Evolutionary conservation across 2,329 filamentous ascomycete genomes (phyloP).

Genomic region (Colletotrichum brevisporum): DNA sequence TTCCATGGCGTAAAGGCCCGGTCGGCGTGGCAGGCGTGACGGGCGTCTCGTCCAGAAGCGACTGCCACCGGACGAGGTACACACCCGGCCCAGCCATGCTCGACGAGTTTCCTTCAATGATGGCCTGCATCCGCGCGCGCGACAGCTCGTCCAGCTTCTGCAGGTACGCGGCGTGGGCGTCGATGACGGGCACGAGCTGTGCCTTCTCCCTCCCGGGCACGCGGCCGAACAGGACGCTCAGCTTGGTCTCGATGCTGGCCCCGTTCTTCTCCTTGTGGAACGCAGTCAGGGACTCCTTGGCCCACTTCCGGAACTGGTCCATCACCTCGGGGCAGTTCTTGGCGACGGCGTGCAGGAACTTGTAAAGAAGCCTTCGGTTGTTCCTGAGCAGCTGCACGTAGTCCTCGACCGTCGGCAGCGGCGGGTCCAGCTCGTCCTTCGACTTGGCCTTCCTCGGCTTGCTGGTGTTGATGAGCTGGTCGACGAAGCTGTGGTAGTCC

Average conservation of each 20-base stretch:
- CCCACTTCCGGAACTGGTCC: conserved; percentile 73
- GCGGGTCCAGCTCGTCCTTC: conserved; percentile 50
- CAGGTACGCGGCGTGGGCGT: conserved; percentile 74
- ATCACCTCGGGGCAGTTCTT: conserved; percentile 77
- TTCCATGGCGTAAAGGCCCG: conserved; percentile 68
- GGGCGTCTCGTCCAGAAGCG: conserved; percentile 76
- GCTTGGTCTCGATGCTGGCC: conserved; percentile 52
- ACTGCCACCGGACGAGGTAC: conserved; percentile 81
- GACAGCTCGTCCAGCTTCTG: conserved; percentile 68
- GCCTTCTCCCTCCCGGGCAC: conserved; percentile 63
- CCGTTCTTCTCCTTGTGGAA: conserved; percentile 60
- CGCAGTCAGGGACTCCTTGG: conserved; percentile 67
- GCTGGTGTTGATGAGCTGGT: conserved; percentile 76
- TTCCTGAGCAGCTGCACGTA: conserved; percentile 77
- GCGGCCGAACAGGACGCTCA: conserved; percentile 58
- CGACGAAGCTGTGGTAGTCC: conserved; percentile 77
- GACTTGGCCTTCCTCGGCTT: conserved; percentile 57
- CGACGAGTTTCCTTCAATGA: conserved; percentile 61
- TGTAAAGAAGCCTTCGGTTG: conserved; percentile 75
- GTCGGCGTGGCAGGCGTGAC: conserved; percentile 72
- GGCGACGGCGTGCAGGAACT: conserved; percentile 79
- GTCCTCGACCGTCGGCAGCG: conserved; percentile 75
- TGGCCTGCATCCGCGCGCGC: conserved; percentile 65
- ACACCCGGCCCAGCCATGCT: conserved; percentile 75
- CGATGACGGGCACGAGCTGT: conserved; percentile 65